phyloP scores from a whole-genome alignment of 2,329 filamentous ascomycete species.

The Mycosphaerella sp. region DNA sequence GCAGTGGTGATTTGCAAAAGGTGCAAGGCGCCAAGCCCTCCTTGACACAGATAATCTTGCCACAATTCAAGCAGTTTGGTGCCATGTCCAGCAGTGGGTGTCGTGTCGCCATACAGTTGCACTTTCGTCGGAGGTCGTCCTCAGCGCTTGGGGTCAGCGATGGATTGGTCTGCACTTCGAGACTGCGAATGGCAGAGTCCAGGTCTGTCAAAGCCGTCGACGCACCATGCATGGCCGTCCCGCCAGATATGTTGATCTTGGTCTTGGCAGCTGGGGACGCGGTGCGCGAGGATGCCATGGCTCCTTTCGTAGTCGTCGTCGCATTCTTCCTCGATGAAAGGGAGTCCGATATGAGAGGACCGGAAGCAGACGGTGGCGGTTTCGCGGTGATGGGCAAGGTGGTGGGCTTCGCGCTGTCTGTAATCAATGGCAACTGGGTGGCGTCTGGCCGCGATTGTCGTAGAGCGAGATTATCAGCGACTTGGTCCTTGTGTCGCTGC shows the following conservation, averaged over 20 bases:
- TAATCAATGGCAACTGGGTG: constrained; percentile 38
- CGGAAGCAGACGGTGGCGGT: constrained; percentile 61
- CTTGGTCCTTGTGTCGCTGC: constrained; percentile 33
- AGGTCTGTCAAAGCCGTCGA: constrained; percentile 64
- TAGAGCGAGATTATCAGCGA: constrained; percentile 43
- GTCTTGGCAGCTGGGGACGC: constrained; percentile 50
- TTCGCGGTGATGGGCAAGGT: constrained; percentile 43
- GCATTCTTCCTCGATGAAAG: constrained; percentile 41
- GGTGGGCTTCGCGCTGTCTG: constrained; percentile 42
- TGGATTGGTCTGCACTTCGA: constrained; percentile 91
- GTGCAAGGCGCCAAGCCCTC: constrained; percentile 93
- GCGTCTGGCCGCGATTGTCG: constrained; percentile 47
- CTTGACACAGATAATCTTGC: constrained; percentile 91
- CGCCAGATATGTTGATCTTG: constrained; percentile 68
- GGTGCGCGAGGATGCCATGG: constrained; percentile 39
- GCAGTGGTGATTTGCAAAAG: constrained; percentile 70
- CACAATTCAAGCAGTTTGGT: constrained; percentile 86
- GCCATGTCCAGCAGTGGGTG: constrained; percentile 87
- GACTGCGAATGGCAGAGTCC: constrained; percentile 72
- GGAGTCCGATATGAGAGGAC: constrained; percentile 74
- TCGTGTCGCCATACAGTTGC: constrained; percentile 79
- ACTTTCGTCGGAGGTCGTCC: constrained; percentile 57
- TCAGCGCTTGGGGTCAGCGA: constrained; percentile 45
- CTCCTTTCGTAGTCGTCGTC: constrained; percentile 35
- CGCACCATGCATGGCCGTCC: constrained; percentile 73